These are phyloP conservation scores for Leptodermis oblonga DNA, from an alignment of 257 asterid species.

Conservation along the genomic window DNA sequence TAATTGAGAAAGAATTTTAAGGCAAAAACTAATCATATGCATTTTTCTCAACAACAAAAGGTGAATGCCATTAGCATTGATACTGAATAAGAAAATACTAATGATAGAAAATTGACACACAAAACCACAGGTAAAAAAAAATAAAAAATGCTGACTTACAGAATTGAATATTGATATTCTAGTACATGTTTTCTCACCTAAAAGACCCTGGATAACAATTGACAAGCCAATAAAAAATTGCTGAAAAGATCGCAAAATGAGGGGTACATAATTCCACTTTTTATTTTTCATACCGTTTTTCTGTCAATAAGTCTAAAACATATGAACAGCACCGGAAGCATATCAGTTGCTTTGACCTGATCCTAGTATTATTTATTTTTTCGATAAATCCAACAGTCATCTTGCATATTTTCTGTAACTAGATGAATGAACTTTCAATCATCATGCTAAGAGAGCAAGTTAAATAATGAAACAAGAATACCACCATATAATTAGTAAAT, in stretches of 20 bases:
- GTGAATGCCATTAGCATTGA: neutral
- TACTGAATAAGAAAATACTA: neutral
- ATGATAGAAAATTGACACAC: constrained; percentile 2
- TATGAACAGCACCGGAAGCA: neutral
- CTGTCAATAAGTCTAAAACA: neutral
- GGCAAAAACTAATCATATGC: neutral
- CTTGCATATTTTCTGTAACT: neutral
- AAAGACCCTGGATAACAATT: neutral
- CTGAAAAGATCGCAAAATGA: neutral
- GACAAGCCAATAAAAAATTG: neutral
- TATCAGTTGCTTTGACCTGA: neutral
- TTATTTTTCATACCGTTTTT: neutral
- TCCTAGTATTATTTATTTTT: no score
- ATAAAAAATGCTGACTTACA: neutral
- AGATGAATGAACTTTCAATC: neutral
- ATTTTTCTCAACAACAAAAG: neutral
- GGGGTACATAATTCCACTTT: neutral
- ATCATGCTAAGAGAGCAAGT: neutral
- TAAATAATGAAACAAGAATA: neutral
- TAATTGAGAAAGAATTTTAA: neutral
- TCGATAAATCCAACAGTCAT: neutral
- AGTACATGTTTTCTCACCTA: neutral
- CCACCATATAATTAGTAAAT: neutral
- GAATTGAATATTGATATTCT: neutral
- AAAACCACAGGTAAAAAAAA: no score